Conservation (phyloP, 768 basidiomycete species). For the Dioszegia crocea region DNA sequence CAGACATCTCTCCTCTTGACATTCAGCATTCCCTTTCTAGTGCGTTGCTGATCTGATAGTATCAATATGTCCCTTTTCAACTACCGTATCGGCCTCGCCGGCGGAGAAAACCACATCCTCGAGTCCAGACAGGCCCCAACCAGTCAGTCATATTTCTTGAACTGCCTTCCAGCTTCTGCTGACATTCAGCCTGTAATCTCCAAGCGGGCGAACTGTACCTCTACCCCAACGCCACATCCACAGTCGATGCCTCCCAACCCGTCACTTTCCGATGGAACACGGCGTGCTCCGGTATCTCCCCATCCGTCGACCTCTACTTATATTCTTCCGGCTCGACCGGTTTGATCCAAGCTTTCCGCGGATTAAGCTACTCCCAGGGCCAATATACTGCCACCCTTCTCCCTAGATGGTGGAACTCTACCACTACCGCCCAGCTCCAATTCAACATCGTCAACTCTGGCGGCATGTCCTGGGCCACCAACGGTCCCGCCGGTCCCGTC, state of each 20-base stretch:
- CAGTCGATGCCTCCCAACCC: slow-evolving; percentile 39
- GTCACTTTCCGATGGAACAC: slow-evolving; percentile 50
- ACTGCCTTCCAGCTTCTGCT: not conserved
- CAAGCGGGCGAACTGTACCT: slow-evolving; percentile 47
- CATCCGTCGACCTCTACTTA: slow-evolving; percentile 48
- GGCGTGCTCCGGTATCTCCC: slow-evolving; percentile 36
- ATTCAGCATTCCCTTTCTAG: too few relatives aligned
- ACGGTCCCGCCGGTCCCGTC: slow-evolving; percentile 44
- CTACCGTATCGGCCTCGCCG: slow-evolving; percentile 37
- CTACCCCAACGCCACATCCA: slow-evolving; percentile 34
- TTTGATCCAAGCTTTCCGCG: slow-evolving; percentile 43
- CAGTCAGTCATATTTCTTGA: not conserved
- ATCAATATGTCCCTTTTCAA: slow-evolving; percentile 7
- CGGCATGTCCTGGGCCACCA: slow-evolving; percentile 29
- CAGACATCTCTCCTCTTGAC: too few relatives aligned
- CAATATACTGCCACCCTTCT: slow-evolving; percentile 34
- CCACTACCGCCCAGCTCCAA: slow-evolving; percentile 45
- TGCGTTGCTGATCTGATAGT: too few relatives aligned
- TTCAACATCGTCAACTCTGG: slow-evolving; percentile 44
- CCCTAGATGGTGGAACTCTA: slow-evolving; percentile 51
- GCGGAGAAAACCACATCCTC: not conserved
- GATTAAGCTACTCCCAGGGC: slow-evolving; percentile 38
- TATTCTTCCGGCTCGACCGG: slow-evolving; percentile 39
- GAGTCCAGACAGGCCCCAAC: not conserved
- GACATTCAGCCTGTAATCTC: slow-evolving; percentile 39